Evolutionary conservation across 2,329 filamentous ascomycete genomes (phyloP).

Genomic region (Epichloe coenophiala): DNA sequence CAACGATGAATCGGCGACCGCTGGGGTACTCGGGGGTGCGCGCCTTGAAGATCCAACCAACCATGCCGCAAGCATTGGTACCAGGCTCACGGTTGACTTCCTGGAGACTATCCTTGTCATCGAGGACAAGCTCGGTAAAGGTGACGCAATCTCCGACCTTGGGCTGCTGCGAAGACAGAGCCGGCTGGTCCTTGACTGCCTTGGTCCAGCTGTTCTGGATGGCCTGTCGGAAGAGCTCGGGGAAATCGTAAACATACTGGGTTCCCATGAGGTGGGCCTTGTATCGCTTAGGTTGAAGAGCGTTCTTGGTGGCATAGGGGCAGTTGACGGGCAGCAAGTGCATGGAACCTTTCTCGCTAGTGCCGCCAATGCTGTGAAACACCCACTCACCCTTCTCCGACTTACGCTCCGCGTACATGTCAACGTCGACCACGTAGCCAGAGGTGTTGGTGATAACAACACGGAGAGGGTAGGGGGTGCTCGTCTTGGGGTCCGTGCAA

Average conservation of each 20-base stretch:
- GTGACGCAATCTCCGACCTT: constrained; percentile 82
- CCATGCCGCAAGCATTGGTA: constrained; percentile 95
- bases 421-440: constrained; percentile 92
- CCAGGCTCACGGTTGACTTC: constrained; percentile 93
- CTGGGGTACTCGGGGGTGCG: constrained; percentile 90
- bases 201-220: constrained; percentile 90
- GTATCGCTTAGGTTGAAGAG: constrained; percentile 96
- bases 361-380: constrained; percentile 94
- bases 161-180: constrained; percentile 68
- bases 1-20: constrained; percentile 84
- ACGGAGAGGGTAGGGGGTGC: constrained; percentile 80
- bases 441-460: constrained; percentile 98
- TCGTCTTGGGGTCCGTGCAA: constrained; percentile 79
- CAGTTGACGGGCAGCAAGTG: constrained; percentile 83
- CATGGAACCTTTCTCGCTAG: constrained; percentile 89
- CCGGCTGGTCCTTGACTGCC: constrained; percentile 58
- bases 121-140: constrained; percentile 85
- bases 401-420: constrained; percentile 95
- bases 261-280: constrained; percentile 99
- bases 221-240: constrained; percentile 94
- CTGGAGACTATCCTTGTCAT: constrained; percentile 81
- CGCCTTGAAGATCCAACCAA: constrained; percentile 91
- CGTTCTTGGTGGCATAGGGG: constrained; percentile 96
- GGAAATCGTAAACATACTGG: constrained; percentile 99
- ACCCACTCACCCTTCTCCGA: constrained; percentile 97